Evolutionary conservation across 176 grass and related monocot genomes (phyloP), one percentile per base, ranked within the genome.

Genomic region (Rhipidocladum racemiflorum): DNA sequence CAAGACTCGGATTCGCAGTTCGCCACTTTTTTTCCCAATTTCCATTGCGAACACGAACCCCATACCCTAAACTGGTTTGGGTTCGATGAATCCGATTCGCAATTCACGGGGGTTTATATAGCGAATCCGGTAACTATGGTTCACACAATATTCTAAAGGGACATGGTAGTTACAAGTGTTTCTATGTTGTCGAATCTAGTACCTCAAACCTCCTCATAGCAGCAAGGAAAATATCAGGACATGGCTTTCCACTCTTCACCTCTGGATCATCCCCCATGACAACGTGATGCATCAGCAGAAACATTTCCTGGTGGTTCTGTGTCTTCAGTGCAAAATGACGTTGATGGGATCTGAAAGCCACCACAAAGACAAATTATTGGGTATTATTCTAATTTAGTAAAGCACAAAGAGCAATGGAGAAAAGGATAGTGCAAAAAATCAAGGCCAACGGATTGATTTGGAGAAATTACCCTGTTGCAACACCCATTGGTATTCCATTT

Each of bases 161-260:
- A 74, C 42, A 57, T 75, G 50, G 18, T n/a, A 42, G 10, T 65
- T 39, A 54, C 21, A 59, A 7, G n/a, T 30, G 7, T 63, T 75
- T 2, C 27, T n/a, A 48, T 63, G 73, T 32, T 55, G 42, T 29
- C 4, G 50, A 61, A 69, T 21, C 21, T 55, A 61, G 76, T 89
- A 93, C 92, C 86, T 98, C 84, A 64, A 93, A 98, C 77, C 90
- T 85, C 66, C 83, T 92, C 72, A 89, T 86, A 70, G 96, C 92
- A 74, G 90, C 87, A 76, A 95, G 92, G 74, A 98, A 98, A 82
- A 98, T 78, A 82, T 95, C 95, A 77, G 95, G 95, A 89, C 92
- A 93, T 76, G 95, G 92, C 73, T 98, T 98, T 38, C 90, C 92
- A 77, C 82, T 56, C 82, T 93, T 98, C 62, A 98, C 95, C 67